A percentile compares a stretch with the other conserved stretches of the same genome.
Conservation (phyloP, 129 eudicot species). For the Deinandra increscens region DNA sequence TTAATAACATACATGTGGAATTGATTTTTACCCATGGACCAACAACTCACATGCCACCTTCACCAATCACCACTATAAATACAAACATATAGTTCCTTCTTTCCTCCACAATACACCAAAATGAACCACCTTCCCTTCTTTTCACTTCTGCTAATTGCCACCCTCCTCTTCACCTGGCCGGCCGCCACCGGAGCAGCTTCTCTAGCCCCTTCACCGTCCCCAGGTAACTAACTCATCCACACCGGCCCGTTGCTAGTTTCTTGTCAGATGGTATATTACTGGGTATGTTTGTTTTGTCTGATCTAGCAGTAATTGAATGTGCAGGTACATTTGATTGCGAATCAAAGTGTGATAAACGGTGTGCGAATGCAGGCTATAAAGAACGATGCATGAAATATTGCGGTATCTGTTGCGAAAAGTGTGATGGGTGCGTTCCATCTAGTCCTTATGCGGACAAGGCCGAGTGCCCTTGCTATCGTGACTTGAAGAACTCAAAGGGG, state of each 20-base stretch:
- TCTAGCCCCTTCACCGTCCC: slow-evolving; percentile 21
- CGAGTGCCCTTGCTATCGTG: slow-evolving; percentile 70
- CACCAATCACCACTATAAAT: slow-evolving; percentile 20
- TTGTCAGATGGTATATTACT: too few species aligned
- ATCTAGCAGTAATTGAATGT: background rate
- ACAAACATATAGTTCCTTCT: background rate
- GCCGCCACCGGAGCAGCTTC: too few species aligned
- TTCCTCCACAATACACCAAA: slow-evolving; percentile 5
- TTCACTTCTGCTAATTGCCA: slow-evolving; percentile 18
- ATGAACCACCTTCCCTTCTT: slow-evolving; percentile 22
- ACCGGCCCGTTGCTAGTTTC: too few species aligned
- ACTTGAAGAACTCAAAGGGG: slow-evolving; percentile 63
- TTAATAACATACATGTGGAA: slow-evolving; percentile 28
- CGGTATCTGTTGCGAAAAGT: slow-evolving; percentile 50
- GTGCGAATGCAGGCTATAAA: slow-evolving; percentile 36
- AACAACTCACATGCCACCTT: background rate
- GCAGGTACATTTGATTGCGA: slow-evolving; percentile 33
- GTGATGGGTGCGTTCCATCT: slow-evolving; percentile 63
- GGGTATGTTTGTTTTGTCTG: too few species aligned
- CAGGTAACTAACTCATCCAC: slow-evolving; percentile 14
- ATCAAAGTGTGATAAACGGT: slow-evolving; percentile 35
- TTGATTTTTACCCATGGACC: background rate
- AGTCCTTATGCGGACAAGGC: slow-evolving; percentile 61
- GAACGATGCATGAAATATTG: slow-evolving; percentile 55
- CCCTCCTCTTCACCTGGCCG: slow-evolving; percentile 3